These are phyloP conservation scores for Breviolum minutum DNA, from an alignment of 73 alveolate species.

Conservation along the genomic window DNA sequence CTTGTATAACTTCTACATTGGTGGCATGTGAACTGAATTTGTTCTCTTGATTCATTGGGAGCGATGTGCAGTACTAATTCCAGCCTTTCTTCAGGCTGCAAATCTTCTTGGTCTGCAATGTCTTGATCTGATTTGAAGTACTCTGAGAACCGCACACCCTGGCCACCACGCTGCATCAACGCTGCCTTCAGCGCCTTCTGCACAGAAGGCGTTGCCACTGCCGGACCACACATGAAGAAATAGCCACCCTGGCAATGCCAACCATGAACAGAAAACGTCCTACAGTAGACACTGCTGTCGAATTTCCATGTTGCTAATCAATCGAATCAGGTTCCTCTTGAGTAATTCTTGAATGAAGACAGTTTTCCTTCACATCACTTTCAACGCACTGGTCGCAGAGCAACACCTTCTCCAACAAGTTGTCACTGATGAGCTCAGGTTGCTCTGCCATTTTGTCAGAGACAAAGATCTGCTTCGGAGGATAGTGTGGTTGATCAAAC, in stretches of 20 bases:
- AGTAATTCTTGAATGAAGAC: background rate
- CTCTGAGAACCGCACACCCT: constrained; percentile 20
- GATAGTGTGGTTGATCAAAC: constrained; percentile 90
- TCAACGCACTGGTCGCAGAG: no score
- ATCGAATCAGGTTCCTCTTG: background rate
- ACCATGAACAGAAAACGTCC: background rate
- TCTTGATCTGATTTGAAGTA: background rate
- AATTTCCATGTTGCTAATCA: no score
- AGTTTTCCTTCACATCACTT: background rate
- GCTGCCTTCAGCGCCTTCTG: constrained; percentile 94
- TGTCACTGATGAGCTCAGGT: constrained; percentile 95
- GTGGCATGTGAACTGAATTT: no score
- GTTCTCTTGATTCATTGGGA: no score
- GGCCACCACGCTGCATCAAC: constrained; percentile 62
- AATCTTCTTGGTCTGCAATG: background rate
- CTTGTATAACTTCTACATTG: no score
- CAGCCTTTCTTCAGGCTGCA: background rate
- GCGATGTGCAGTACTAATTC: background rate
- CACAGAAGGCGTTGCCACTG: constrained; percentile 90
- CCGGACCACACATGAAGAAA: constrained; percentile 95
- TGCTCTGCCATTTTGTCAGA: constrained; percentile 94
- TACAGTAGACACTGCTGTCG: background rate
- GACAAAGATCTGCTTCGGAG: constrained; percentile 93
- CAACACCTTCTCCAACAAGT: constrained; percentile 47
- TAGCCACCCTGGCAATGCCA: constrained; percentile 77